Base-by-base conservation (phyloP, 1,139 yeast species). In the Sugiyamaella castrensis region DNA sequence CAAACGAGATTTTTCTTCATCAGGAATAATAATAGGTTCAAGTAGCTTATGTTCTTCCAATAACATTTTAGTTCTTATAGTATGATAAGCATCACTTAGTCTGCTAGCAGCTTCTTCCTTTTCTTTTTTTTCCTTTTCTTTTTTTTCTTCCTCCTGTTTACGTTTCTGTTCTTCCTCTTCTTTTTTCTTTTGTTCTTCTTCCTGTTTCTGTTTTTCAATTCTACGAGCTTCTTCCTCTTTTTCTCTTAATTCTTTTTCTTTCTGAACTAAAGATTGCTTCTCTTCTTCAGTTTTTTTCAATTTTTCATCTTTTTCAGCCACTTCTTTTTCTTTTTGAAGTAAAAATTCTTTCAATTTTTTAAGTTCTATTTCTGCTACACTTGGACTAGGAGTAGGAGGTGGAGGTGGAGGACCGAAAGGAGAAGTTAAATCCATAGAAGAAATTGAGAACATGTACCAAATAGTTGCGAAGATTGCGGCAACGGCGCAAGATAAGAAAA, bases 141-240 rank as follows among this genome's bases (percentile, higher is more conserved):
- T 46, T 35, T 33, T 19, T 30, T 37, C 27, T 31, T 46, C 35
- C 34, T 43, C 8, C 13, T 44, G n/a, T 28, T 45, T 38, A 19
- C 24, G 24, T 30, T 37, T 29, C 30, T 46, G 33, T 34, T 43
- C 8, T 24, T 44, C 16, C 28, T 45, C 41, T 40, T 39, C 44
- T 43, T 47, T 43, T 43, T 52, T 51, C 19, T 44, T 15, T 41
- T 49, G 46, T 40, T 43, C 49, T 40, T 46, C 42, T 44, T 46
- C 37, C 41, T 38, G 19, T 29, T 47, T n/a, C 44, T 48, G 37
- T 40, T 37, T 30, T 28, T 36, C 37, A 26, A 31, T 16, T 24
- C 46, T 15, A 11, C 33, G 30, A 35, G 35, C 4, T 15, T 36
- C 4, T 30, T 46, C 43, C 45, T 45, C 49, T 26, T 32, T 38